Conservation (phyloP, 805 yeast genomes). For the Ogataea salicorniae region DNA sequence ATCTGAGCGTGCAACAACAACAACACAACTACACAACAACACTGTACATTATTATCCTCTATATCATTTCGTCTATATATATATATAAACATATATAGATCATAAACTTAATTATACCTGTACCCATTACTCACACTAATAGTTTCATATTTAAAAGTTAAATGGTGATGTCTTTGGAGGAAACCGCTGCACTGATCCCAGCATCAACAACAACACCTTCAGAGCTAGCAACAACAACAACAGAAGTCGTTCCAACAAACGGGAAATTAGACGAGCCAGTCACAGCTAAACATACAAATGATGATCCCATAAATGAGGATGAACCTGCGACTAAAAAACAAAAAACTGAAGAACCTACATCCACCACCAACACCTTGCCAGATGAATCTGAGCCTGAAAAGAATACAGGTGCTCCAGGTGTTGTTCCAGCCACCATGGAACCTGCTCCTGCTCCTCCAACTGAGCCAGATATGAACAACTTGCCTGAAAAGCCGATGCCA, state of each 20-base stretch:
- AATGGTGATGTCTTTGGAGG: conserved; percentile 27
- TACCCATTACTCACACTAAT: no score
- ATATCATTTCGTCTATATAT: no score
- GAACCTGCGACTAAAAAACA: background rate
- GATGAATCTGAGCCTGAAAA: conserved; percentile 2
- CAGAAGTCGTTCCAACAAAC: background rate
- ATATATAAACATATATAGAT: no score
- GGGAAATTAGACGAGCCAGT: background rate
- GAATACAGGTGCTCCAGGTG: conserved; percentile 19
- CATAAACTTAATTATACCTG: no score
- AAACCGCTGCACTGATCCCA: conserved; percentile 15
- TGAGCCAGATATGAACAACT: conserved; percentile 68
- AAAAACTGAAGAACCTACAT: background rate
- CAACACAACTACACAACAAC: no score
- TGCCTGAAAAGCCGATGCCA: conserved; percentile 66
- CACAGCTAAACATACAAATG: background rate
- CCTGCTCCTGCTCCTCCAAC: conserved; percentile 76
- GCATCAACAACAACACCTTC: conserved; percentile 9
- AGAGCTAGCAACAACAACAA: background rate
- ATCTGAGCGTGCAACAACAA: no score
- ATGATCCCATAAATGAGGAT: conserved; percentile 5
- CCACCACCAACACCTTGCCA: background rate
- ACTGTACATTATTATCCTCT: no score
- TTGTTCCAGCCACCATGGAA: conserved; percentile 28
- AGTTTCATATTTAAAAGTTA: background rate